Base-by-base conservation (phyloP, 2,329 filamentous ascomycete species). In the Cytospora paraplurivora region DNA sequence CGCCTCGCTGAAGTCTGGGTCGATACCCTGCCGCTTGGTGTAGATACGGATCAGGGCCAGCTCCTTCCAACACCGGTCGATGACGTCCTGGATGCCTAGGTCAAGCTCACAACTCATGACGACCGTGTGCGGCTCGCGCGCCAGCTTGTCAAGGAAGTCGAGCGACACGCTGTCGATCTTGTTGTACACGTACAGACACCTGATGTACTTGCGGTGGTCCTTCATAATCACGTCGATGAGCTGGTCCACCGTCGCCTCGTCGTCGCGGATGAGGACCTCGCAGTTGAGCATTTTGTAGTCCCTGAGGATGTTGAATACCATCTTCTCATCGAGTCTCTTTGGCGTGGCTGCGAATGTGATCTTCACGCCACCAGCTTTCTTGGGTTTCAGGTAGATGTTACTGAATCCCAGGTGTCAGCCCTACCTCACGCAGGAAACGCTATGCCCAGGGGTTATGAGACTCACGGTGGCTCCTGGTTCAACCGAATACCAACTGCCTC, bases 151-250 rank as follows among this genome's bases (percentile, higher is more conserved):
- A 55, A 99, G 85, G 77, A 96, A 96, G 74, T 97, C 93, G 68
- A 99, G 85, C 50, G 90, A 94, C 66, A 99, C 91, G 75, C 87
- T 89, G 79, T 99, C 95, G 79, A 99, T 96, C 80, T 99, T 99
- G 89, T 99, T 99, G 87, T 99, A 99, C 37, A 98, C 94, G 78
- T 99, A 99, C 37, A 99, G 84, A 73, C 92, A 89, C 75, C 83
- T 87, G 81, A 99, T 97, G 82, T 99, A 99, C 77, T 96, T 99
- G 73, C 95, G 84, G 81, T 99, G 95, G 74, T 97, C 92, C 77
- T 95, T 96, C 94, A 98, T 98, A 78, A 99, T 97, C 66, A 97
- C 93, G 76, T 99, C 95, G 79, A 99, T 99, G 76, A 99, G 91
- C 77, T 99, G 94, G 79, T 99, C 95, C 41, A 99, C 93, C 1